Conservation (phyloP, 805 yeast species). For the Metschnikowia cerradonensis region DNA sequence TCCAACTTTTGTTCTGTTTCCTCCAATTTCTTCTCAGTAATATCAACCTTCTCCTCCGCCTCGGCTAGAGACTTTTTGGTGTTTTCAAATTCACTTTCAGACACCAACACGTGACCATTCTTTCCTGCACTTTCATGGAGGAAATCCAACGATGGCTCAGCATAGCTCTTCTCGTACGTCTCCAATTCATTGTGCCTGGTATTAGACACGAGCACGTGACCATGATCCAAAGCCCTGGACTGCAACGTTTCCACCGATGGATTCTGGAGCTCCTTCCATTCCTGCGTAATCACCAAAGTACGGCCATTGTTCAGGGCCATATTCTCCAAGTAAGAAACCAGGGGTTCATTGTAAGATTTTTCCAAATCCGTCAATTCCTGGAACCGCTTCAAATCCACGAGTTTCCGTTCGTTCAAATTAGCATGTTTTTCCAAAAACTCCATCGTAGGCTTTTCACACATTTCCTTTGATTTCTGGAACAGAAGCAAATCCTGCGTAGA, state of each 20-base stretch:
- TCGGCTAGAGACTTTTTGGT: background rate
- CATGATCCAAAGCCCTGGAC: slow-evolving; percentile 3
- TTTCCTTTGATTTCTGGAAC: slow-evolving; percentile 2
- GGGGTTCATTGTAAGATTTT: slow-evolving; percentile 14
- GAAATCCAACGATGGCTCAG: slow-evolving; percentile 6
- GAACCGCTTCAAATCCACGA: slow-evolving; percentile 10
- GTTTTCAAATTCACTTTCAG: slow-evolving; percentile 1
- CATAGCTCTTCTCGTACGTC: slow-evolving; percentile 1
- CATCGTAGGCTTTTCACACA: slow-evolving; percentile 7
- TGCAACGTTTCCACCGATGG: slow-evolving; percentile 5
- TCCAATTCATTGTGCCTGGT: slow-evolving; percentile 4
- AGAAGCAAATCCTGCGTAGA: background rate
- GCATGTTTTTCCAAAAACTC: slow-evolving; percentile 17
- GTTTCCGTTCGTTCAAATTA: slow-evolving; percentile 12
- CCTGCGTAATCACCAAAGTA: background rate
- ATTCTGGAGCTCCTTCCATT: background rate
- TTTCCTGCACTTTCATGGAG: slow-evolving; percentile 2
- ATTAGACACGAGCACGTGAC: slow-evolving; percentile 7
- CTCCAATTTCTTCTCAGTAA: background rate
- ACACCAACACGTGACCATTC: slow-evolving; percentile 2
- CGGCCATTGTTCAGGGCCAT: slow-evolving; percentile 1
- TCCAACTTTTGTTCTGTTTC: background rate
- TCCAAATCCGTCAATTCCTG: slow-evolving; percentile 10
- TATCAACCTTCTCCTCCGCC: background rate
- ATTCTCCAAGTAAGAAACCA: slow-evolving; percentile 13